Evolutionary conservation across 306 rosid genomes (phyloP), one percentile per base, ranked within the genome.

Genomic region (Dryas octopetala): DNA sequence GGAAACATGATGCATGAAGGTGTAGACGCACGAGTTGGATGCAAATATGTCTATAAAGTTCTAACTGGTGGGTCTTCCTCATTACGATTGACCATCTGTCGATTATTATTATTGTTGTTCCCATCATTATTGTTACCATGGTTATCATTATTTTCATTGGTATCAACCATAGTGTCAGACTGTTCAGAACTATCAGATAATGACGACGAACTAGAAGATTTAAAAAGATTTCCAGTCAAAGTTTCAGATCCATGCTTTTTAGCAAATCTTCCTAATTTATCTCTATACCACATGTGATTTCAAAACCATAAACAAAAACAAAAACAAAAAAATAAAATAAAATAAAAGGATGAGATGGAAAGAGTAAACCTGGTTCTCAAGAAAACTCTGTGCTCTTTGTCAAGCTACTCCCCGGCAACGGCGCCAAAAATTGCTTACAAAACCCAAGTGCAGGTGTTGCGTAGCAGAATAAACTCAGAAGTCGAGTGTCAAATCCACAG

Each of bases 1-100:
- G 12, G 73, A n/a, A 74, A 74, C 53, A 70, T 52, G 13, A 70
- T 52, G 28, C 74, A 70, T 13, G 74, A 70, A 9, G 74, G 63
- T 2, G n/a, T 38, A 12, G 62, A 47, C 4, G 3, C 38, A 19
- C 16, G 75, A 4, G 43, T 6, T 3, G 17, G 46, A 50, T 47
- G 1, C 45, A 26, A 23, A 3, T 40, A 17, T 10, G 7, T 60
- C 7, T 60, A 15, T 40, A 60, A 60, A 26, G n/a, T 60, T 26
- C 44, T 60, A 28, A 6, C 6, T 0, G 65, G 43, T 19, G 9
- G 15, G 19, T 19, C 9, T 58, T 58, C 9, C 19, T 57, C 5
- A 6, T 4, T 45, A 45, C 8, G 8, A 45, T 45, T 45, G 8
- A 45, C 8, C 48, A 5, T 9, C 8, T 45, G 12, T 5, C 7